Evolutionary conservation across 2,329 filamentous ascomycete genomes (phyloP), one percentile per base, ranked within the genome.

Genomic region (Colletotrichum cereale): DNA sequence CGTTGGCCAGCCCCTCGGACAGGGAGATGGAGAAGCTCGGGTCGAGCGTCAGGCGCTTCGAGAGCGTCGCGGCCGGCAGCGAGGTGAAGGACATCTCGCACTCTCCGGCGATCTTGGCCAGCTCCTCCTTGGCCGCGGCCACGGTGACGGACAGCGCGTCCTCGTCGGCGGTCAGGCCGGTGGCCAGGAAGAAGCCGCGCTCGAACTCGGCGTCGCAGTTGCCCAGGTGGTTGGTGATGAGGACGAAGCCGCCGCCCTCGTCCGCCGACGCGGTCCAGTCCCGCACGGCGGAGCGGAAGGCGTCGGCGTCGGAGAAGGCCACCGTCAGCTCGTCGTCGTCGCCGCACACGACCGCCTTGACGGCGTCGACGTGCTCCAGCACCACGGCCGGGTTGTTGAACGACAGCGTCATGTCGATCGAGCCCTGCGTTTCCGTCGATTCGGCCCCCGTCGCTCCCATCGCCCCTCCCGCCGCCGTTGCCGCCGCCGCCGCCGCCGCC

Each of bases 171-270:
- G 63, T 68, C 5, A 84, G 71, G 38, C 73, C 72, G 42, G 73
- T 75, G 31, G 79, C 79, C 8, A 81, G 64, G 74, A 83, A 84
- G 73, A 83, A 80, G 24, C 82, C 80, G 42, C 82, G 79, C 75
- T 84, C 81, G 29, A 80, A 75, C 65, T 80, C 77, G n/a, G 74
- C 73, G 67, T 84, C 81, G 69, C 83, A 84, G 68, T 82, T 78
- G 38, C 82, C 82, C 26, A 81, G 66, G 74, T 84, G 80, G 75
- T 83, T 84, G 18, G 83, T 85, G 71, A 85, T 79, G 61, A 85
- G 73, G 50, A 84, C 76, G 47, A 85, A 74, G n/a, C 71, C 69
- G 50, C 72, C 62, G 50, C 72, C 62, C 1, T 73, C 67, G 6
- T 24, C 18, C 5, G 56, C 11, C 18, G 67, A 66, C 21, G 57